phyloP scores from a whole-genome alignment of 2,329 filamentous ascomycete genomes.

The Exophiala sp. region DNA sequence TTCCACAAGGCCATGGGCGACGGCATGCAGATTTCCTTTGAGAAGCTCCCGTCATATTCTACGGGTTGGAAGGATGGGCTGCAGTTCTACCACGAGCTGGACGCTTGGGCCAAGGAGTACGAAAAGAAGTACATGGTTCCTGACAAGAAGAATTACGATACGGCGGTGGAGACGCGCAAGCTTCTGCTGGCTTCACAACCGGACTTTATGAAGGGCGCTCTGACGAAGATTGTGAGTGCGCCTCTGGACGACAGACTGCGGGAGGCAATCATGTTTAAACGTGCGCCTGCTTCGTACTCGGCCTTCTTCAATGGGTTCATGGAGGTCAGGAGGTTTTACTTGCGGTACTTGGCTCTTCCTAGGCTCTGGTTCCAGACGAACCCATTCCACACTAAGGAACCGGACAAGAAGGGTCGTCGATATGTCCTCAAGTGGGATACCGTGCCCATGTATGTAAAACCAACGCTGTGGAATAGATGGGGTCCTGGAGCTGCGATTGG shows the following conservation, averaged over 20 bases:
- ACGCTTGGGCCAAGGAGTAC: conserved; percentile 49
- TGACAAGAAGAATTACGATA: conserved; percentile 28
- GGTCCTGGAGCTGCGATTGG: conserved; percentile 54
- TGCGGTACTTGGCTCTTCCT: conserved; percentile 61
- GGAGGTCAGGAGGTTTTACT: conserved; percentile 50
- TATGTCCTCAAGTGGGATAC: conserved; percentile 54
- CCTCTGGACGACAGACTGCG: conserved; percentile 64
- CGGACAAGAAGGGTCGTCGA: conserved; percentile 53
- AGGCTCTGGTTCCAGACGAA: conserved; percentile 41
- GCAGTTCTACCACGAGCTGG: conserved; percentile 45
- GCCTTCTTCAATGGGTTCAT: conserved; percentile 49
- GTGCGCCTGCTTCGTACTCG: conserved; percentile 35
- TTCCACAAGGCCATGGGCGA: conserved; percentile 68
- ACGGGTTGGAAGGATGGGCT: conserved; percentile 45
- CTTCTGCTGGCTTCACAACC: conserved; percentile 59
- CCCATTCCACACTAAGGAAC: conserved; percentile 44
- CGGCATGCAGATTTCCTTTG: conserved; percentile 59
- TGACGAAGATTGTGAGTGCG: conserved; percentile 51
- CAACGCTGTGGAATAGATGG: conserved; percentile 61
- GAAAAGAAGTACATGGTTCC: conserved; percentile 55
- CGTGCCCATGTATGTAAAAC: conserved; percentile 63
- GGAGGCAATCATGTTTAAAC: conserved; percentile 60
- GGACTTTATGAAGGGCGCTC: conserved; percentile 43
- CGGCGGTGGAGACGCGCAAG: conserved; percentile 57
- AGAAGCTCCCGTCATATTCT: conserved; percentile 36